A percentile compares a stretch with the other conserved stretches of the same genome.
Evolutionary conservation across 306 rosid species (phyloP).

Genomic region (Quercus agrifolia): DNA sequence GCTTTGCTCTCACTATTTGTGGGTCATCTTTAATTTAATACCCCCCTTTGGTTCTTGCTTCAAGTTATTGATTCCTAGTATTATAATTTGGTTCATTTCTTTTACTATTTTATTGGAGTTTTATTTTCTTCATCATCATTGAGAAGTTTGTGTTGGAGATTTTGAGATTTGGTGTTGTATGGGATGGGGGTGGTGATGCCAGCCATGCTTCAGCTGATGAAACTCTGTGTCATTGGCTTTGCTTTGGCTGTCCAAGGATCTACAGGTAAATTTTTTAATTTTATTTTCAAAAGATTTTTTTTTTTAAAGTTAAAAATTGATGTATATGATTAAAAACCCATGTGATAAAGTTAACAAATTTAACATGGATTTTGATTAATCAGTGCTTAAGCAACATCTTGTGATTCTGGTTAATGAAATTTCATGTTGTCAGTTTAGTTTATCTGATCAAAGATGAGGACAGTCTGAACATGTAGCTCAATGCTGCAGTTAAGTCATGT

Average conservation of each 20-base stretch:
- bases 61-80: slow-evolving; percentile 42
- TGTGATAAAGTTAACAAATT: background rate
- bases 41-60: slow-evolving; percentile 54
- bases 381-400: slow-evolving; percentile 10
- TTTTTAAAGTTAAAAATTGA: background rate
- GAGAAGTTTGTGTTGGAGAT: slow-evolving; percentile 22
- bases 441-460: background rate
- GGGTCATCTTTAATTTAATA: slow-evolving; percentile 43
- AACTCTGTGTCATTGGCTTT: slow-evolving; percentile 47
- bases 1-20: slow-evolving; percentile 47
- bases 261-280: slow-evolving; percentile 41
- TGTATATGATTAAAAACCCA: slow-evolving; percentile 1
- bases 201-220: slow-evolving; percentile 45
- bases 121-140: slow-evolving; percentile 15
- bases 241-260: slow-evolving; percentile 58
- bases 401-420: slow-evolving; percentile 17
- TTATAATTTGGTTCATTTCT: slow-evolving; percentile 23
- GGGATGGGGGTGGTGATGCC: slow-evolving; percentile 58
- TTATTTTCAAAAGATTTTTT: slow-evolving; percentile 14
- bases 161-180: slow-evolving; percentile 33
- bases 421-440: slow-evolving; percentile 5
- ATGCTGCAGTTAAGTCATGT: background rate
- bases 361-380: background rate
- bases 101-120: slow-evolving; percentile 16
- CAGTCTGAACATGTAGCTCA: background rate